Base-by-base conservation (phyloP, 164 flowering plant species). In the Vitis rotundifolia region DNA sequence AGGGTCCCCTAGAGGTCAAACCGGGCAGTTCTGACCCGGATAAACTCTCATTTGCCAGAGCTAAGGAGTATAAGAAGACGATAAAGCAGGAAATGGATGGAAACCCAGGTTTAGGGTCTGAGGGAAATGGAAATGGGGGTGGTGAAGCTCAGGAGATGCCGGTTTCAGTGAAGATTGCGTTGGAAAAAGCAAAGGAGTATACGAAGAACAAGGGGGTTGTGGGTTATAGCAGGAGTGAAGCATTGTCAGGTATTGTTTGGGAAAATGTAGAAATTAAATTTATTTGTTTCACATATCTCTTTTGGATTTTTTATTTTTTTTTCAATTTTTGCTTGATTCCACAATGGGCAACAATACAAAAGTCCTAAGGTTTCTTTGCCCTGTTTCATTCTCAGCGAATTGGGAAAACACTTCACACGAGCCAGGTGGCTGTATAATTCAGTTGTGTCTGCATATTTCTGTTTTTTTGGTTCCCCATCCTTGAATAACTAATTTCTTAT, bases 21-120 rank as follows among this genome's bases (percentile, higher is more conserved):
- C 64, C 67, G 31, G 73, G 59, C 18, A 66, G 83, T 10, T 72
- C 79, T 11, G 81, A 80, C 60, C 81, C 80, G 11, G 80, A 81
- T 1, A 81, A 83, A 71, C 83, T 81, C 37, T 87, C 88, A 52
- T 81, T 84, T 56, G 81, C 76, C 60, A 86, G 59, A 68, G 87
- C 90, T 12, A 83, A 77, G 66, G 78, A 79, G 13, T 90, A 90
- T 65, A 86, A 84, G 79, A 83, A 89, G 57, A 58, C 69, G 4
- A 8, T 14, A 5, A 12, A 68, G 57, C 3, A 19, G 54, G 70
- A 16, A 14, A 48, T 48, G 18, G 63, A 13, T 37, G 68, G 59
- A 59, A 58, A 66, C 61, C 53, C 77, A 74, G 65, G 78, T 63
- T 54, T 48, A 12, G 60, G 74, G 59, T 19, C 52, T 48, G 57